phyloP scores from a whole-genome alignment of 2,329 filamentous ascomycete genomes.

The Ophiostoma pallidulum region DNA sequence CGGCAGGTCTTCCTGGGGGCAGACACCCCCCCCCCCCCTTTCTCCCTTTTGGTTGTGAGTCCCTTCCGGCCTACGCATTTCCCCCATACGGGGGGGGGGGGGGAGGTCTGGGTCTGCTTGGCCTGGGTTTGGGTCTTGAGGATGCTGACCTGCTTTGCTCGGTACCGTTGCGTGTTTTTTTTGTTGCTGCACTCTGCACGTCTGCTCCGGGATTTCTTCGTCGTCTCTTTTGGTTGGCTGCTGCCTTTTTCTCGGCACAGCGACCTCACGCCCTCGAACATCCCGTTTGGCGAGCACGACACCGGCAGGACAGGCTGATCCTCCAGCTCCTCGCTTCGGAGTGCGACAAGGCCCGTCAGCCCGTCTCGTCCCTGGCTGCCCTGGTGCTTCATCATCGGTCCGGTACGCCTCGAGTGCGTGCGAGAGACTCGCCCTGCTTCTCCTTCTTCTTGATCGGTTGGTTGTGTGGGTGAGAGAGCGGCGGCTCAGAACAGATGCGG shows the following conservation, averaged over 20 bases:
- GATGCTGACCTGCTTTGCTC: no score
- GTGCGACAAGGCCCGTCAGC: background rate
- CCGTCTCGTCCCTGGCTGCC: background rate
- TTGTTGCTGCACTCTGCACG: background rate
- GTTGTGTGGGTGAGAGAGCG: no score
- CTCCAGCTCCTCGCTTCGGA: background rate
- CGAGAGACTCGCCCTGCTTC: no score
- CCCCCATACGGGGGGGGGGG: no score
- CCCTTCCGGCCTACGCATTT: background rate
- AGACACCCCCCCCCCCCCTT: background rate
- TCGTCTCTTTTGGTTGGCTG: background rate
- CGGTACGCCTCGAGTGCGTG: no score
- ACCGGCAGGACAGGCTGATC: background rate
- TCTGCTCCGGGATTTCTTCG: background rate
- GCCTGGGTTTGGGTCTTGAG: no score
- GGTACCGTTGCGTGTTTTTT: no score
- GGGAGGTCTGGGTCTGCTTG: no score
- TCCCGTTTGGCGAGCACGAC: background rate
- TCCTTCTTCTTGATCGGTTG: no score
- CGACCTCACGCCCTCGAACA: no score
- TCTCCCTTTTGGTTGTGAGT: no score
- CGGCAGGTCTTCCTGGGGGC: background rate
- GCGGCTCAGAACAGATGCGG: conserved; percentile 2
- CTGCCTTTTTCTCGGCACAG: background rate
- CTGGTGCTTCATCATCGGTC: no score